Percentiles rank a stretch among this genome's conserved stretches.
These are phyloP conservation scores for Sarcocystis neurona DNA, from an alignment of 169 alveolate species.

Conservation along the genomic window DNA sequence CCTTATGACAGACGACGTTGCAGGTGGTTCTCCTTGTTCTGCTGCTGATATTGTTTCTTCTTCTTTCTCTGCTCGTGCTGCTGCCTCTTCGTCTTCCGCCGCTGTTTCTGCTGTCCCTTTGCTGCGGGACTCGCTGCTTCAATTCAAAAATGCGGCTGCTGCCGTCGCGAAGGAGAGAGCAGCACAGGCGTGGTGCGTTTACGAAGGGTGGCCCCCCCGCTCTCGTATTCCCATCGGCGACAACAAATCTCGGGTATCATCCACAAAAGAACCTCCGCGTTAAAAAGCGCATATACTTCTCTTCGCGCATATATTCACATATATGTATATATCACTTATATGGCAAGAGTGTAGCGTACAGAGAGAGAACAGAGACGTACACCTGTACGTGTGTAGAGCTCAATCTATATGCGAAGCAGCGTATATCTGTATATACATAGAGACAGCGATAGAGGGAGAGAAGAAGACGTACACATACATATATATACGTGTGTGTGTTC, in stretches of 20 bases:
- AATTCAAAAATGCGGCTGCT: neutral
- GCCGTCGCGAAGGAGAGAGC: neutral
- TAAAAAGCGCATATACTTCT: too few relatives aligned
- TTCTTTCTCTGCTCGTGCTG: neutral
- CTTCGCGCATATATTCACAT: too few relatives aligned
- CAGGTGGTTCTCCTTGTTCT: neutral
- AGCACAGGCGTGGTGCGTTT: slow-evolving; percentile 30
- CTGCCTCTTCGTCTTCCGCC: neutral
- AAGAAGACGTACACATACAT: too few relatives aligned
- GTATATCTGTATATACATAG: too few relatives aligned
- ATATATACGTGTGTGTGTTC: too few relatives aligned
- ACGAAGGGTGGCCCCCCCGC: slow-evolving; percentile 46
- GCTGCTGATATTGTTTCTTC: neutral
- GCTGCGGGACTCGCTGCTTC: neutral
- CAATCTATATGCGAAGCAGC: too few relatives aligned
- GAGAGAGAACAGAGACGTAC: too few relatives aligned
- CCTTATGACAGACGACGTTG: neutral
- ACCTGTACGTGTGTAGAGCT: too few relatives aligned
- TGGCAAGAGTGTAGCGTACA: too few relatives aligned
- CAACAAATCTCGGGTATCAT: slow-evolving; percentile 18
- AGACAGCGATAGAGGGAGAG: too few relatives aligned
- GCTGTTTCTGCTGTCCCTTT: neutral
- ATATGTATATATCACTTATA: too few relatives aligned
- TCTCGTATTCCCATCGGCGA: slow-evolving; percentile 29
- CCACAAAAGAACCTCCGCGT: neutral